Evolutionary conservation across 73 alveolate species (phyloP).

Genomic region (Tetrahymena borealis): DNA sequence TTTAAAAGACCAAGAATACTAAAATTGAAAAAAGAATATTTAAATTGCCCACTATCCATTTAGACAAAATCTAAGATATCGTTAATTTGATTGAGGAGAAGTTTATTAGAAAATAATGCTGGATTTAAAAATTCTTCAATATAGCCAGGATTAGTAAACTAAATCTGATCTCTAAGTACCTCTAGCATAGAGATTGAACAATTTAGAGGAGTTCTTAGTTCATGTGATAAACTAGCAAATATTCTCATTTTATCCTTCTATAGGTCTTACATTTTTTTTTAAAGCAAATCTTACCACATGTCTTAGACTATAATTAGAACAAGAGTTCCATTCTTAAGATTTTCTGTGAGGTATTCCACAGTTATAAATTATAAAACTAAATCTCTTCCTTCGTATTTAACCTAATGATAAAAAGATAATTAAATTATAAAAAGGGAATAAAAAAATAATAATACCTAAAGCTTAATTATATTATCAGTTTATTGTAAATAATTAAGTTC

Average conservation of each 20-base stretch:
- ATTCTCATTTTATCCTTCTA: background rate
- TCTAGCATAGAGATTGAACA: conserved; percentile 21
- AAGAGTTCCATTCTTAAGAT: background rate
- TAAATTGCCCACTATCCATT: conserved; percentile 9
- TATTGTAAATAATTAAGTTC: too few species aligned
- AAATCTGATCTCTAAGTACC: conserved; percentile 5
- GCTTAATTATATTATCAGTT: too few species aligned
- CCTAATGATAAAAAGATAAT: too few species aligned
- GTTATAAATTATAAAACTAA: background rate
- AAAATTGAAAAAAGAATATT: background rate
- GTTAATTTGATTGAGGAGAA: conserved; percentile 27
- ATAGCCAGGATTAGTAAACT: background rate
- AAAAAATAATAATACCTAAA: too few species aligned
- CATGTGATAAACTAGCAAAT: conserved; percentile 34
- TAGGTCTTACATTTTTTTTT: background rate
- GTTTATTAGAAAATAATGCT: conserved; percentile 16
- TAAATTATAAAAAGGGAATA: too few species aligned
- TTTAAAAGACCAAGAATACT: background rate
- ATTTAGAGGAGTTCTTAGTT: conserved; percentile 41
- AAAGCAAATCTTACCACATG: background rate
- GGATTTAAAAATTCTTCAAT: conserved; percentile 11
- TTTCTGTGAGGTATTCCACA: background rate
- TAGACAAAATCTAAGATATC: conserved; percentile 39
- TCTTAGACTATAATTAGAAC: background rate
- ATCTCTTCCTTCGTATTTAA: background rate